These are phyloP conservation scores for Phoma sp. DNA, from an alignment of 2,329 filamentous ascomycete species.

Conservation along the genomic window DNA sequence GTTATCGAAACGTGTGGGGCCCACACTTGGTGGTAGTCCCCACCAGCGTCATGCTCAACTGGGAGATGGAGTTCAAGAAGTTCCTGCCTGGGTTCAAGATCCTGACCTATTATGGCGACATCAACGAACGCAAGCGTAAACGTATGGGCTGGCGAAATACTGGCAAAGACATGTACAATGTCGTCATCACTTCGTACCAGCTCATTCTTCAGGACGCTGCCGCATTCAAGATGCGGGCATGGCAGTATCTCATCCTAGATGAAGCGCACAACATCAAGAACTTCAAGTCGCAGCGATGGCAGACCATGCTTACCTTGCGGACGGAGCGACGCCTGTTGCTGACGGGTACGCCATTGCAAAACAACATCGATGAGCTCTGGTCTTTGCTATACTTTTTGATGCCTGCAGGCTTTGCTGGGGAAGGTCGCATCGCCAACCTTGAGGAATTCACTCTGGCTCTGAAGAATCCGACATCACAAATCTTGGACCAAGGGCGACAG, in stretches of 20 bases:
- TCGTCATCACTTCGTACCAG: slow-evolving; percentile 97
- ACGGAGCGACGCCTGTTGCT: slow-evolving; percentile 85
- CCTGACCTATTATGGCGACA: slow-evolving; percentile 92
- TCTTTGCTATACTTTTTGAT: slow-evolving; percentile 95
- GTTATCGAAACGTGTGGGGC: slow-evolving; percentile 90
- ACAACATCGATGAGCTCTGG: slow-evolving; percentile 96
- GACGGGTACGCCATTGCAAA: slow-evolving; percentile 94
- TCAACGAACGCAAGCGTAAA: slow-evolving; percentile 90
- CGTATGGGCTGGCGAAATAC: slow-evolving; percentile 92
- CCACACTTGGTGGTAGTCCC: slow-evolving; percentile 95
- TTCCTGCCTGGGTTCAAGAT: slow-evolving; percentile 99
- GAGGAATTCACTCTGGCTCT: slow-evolving; percentile 97
- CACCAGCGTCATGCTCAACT: slow-evolving; percentile 98
- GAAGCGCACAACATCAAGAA: slow-evolving; percentile 99
- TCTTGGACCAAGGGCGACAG: slow-evolving; percentile 90
- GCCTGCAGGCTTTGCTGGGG: slow-evolving; percentile 82
- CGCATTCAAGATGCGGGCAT: slow-evolving; percentile 87
- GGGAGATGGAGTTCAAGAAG: slow-evolving; percentile 99
- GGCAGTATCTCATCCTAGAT: slow-evolving; percentile 98
- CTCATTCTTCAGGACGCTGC: slow-evolving; percentile 92
- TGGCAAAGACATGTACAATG: slow-evolving; percentile 80
- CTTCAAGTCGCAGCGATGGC: slow-evolving; percentile 97
- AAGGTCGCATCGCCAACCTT: slow-evolving; percentile 91
- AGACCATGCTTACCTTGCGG: slow-evolving; percentile 91
- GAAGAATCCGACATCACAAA: slow-evolving; percentile 92